These are phyloP conservation scores for Lipomyces yamanashiensis DNA, from an alignment of 805 yeast species.

Conservation along the genomic window DNA sequence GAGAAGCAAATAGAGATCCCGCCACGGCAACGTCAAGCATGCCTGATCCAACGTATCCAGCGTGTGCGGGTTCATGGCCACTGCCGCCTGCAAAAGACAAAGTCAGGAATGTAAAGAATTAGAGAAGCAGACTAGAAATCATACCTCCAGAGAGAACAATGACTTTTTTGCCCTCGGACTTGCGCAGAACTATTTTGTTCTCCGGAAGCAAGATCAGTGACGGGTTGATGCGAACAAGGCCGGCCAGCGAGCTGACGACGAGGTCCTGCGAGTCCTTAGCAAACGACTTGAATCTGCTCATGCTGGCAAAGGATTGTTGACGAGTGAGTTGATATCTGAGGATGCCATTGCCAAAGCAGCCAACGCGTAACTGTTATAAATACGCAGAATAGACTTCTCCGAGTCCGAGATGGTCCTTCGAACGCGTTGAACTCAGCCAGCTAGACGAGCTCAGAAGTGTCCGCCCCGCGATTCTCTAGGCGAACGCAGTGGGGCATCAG, in stretches of 20 bases:
- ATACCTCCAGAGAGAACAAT: conserved; percentile 81
- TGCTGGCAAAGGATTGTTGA: neutral
- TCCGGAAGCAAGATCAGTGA: conserved; percentile 56
- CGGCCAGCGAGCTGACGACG: conserved; percentile 52
- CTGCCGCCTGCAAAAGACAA: conserved; percentile 71
- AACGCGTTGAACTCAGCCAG: no score
- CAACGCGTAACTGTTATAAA: no score
- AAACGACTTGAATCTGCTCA: conserved; percentile 39
- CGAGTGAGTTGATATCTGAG: neutral
- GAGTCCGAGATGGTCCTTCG: no score
- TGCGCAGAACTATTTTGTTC: conserved; percentile 49
- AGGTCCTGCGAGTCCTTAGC: conserved; percentile 40
- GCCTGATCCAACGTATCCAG: conserved; percentile 87
- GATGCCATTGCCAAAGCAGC: neutral
- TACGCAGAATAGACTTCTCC: no score
- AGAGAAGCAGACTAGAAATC: conserved; percentile 89
- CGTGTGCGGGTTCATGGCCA: conserved; percentile 94
- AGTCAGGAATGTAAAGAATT: conserved; percentile 81
- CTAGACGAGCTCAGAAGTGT: no score
- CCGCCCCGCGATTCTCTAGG: no score
- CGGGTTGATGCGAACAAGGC: conserved; percentile 61
- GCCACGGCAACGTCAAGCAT: conserved; percentile 83
- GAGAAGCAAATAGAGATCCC: conserved; percentile 89
- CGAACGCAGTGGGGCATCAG: no score
- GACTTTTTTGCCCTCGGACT: conserved; percentile 46